phyloP scores from a whole-genome alignment of 768 basidiomycete genomes.

The Pulveroboletus frians region DNA sequence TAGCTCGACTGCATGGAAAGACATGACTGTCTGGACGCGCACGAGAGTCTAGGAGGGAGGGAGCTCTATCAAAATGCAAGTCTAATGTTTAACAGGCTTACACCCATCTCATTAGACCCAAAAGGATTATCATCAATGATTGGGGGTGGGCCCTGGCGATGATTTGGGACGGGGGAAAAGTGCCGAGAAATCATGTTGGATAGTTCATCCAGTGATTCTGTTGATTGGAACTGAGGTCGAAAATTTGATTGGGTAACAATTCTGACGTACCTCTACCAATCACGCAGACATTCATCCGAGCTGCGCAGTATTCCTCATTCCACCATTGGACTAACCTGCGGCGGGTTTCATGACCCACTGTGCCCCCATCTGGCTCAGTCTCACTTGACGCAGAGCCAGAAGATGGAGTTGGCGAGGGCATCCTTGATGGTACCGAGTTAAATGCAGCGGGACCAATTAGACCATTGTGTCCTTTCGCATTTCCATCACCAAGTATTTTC shows the following conservation, averaged over 20 bases:
- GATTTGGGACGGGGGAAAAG: slow-evolving; percentile 71
- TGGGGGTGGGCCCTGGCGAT: slow-evolving; percentile 53
- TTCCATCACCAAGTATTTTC: slow-evolving; percentile 29
- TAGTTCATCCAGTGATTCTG: slow-evolving; percentile 75
- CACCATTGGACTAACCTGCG: slow-evolving; percentile 83
- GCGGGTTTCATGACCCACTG: slow-evolving; percentile 73
- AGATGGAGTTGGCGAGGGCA: slow-evolving; percentile 57
- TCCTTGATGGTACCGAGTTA: slow-evolving; percentile 50
- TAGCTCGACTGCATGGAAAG: slow-evolving; percentile 77
- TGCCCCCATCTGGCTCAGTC: slow-evolving; percentile 67
- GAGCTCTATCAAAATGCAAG: slow-evolving; percentile 8
- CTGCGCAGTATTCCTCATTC: slow-evolving; percentile 74
- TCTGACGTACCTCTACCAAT: slow-evolving; percentile 62
- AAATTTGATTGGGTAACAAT: not conserved
- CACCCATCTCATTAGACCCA: slow-evolving; percentile 65
- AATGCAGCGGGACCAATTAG: slow-evolving; percentile 23
- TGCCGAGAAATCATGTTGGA: slow-evolving; percentile 53
- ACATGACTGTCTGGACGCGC: slow-evolving; percentile 84
- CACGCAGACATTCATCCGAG: slow-evolving; percentile 74
- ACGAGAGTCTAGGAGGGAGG: slow-evolving; percentile 58
- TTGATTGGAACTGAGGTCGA: slow-evolving; percentile 1
- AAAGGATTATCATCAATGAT: slow-evolving; percentile 71
- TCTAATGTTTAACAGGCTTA: slow-evolving; percentile 35
- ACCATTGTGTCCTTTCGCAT: slow-evolving; percentile 22
- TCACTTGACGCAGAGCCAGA: slow-evolving; percentile 50